Base-by-base conservation (phyloP, 1,284 basidiomycete species). In the Melampsora americana region DNA sequence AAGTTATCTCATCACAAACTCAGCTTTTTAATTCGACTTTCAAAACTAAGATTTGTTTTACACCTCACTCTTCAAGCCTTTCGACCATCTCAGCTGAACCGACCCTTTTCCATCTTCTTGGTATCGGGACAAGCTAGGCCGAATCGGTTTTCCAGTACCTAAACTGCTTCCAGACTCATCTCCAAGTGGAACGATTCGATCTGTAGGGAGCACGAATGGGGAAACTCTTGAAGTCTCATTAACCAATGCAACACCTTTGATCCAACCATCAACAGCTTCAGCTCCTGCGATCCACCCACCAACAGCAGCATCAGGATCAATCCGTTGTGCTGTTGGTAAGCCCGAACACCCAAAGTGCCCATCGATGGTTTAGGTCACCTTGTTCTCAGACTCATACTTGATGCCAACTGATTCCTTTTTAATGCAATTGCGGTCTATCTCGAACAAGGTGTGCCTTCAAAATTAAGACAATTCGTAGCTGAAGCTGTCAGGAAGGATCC, bases 351-450 rank as follows among this genome's bases (percentile, higher is more conserved):
- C 87, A 72, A 87, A 87, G 1, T 87, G 88, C 26, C 87, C 87
- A 69, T 85, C 92, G n/a, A 66, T 26, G 32, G 75, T 16, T 5
- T 44, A 16, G 77, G 28, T 69, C 76, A 62, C 59, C 78, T 81
- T 23, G 77, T 79, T 61, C 79, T 83, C n/a, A 78, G 92, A 87
- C 86, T 93, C 72, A 92, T 95, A 11, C 93, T 92, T 16, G 93
- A 95, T 81, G 92, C 95, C 83, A 96, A 95, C 80, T 92, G 92
- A 3, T 97, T 94, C 83, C 85, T 97, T 48, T 97, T 96, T 84
- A 90, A 90, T 5, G 89, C 92, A 1, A 85, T 93, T 46, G 91
- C 90, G 5, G 85, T 95, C 59, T 85, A 94, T 4, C 92, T 96
- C 80, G 89, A 90, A 81, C 92, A 93, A 79, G 88, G 88, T 44